Evolutionary conservation across 768 basidiomycete genomes (phyloP), one percentile per base, ranked within the genome.

Genomic region (Lentinula boryana): DNA sequence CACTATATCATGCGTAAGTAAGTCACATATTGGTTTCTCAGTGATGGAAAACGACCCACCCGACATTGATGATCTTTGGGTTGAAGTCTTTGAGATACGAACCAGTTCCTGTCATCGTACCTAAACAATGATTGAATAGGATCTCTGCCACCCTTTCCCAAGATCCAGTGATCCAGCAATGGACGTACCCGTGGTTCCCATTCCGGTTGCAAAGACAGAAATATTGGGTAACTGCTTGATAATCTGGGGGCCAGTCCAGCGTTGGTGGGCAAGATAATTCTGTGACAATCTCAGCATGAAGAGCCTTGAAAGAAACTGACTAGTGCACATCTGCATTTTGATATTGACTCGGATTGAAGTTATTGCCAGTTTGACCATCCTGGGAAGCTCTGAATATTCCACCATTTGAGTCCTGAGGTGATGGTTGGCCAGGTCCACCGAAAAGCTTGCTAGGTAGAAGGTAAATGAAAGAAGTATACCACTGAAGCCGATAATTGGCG

Each of bases 241-340:
- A 12, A 69, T 66, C 51, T 69, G 68, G 5, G 68, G 68, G 12
- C 68, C 68, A 2, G 67, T 69, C 68, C 68, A 69, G 21, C 68
- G 65, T 63, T 66, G 66, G 46, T 69, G 68, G 3, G 68, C 63
- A 41, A 63, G 60, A 53, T 65, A 69, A 44, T 69, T 69, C 68
- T 69, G 36, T 15, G 31, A 13, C 15, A 49, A 49, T 18, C 43
- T 46, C 32, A 13, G 12, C 5, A 15, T 7, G 21, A 43, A 48
- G 35, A 23, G 41, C 13, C 23, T 44, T 4, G 13, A 5, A 41
- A 23, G 8, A 32, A 12, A 5, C 40, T 48, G 16, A 13, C 23
- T 16, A 33, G 46, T 18, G 1, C 33, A 66, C 66, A 61, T 66
- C 62, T 4, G 58, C 35, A 44, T 69, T 69, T 5, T 64, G 63